phyloP scores from a whole-genome alignment of 2,329 filamentous ascomycete genomes.

The Penicillium capsulatum region DNA sequence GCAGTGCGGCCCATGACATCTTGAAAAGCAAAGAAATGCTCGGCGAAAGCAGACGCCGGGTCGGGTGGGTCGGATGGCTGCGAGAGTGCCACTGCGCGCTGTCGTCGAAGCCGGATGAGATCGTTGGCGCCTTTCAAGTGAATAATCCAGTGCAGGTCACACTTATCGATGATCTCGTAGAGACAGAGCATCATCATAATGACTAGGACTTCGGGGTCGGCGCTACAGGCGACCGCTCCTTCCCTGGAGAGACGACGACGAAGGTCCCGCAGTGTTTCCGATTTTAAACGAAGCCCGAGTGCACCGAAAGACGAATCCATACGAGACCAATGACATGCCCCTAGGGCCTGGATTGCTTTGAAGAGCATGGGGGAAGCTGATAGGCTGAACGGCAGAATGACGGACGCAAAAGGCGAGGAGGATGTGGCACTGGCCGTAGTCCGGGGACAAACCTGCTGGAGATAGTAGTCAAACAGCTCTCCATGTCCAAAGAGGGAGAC shows the following conservation, averaged over 20 bases:
- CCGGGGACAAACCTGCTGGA: slow-evolving; percentile 39
- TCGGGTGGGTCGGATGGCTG: slow-evolving; percentile 14
- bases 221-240: slow-evolving; percentile 25
- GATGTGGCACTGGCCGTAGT: slow-evolving; percentile 36
- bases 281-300: slow-evolving; percentile 37
- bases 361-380: slow-evolving; percentile 38
- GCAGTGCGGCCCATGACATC: slow-evolving; percentile 51
- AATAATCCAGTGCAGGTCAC: slow-evolving; percentile 46
- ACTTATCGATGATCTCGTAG: slow-evolving; percentile 45
- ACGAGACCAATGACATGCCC: slow-evolving; percentile 38
- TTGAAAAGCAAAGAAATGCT: slow-evolving; percentile 51
- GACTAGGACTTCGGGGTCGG: slow-evolving; percentile 36
- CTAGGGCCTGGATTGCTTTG: slow-evolving; percentile 38
- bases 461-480: slow-evolving; percentile 39
- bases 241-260: slow-evolving; percentile 31
- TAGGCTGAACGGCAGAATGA: slow-evolving; percentile 39
- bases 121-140: slow-evolving; percentile 49
- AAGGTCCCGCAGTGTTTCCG: slow-evolving; percentile 35
- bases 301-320: slow-evolving; percentile 29
- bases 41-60: slow-evolving; percentile 37
- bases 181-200: slow-evolving; percentile 48
- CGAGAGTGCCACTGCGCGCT: slow-evolving; percentile 15
- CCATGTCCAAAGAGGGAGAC: slow-evolving; percentile 27
- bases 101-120: slow-evolving; percentile 41
- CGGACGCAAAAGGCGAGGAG: slow-evolving; percentile 38